These are phyloP conservation scores for Xylaria castorea DNA, from an alignment of 495 filamentous ascomycete genomes.

Conservation along the genomic window DNA sequence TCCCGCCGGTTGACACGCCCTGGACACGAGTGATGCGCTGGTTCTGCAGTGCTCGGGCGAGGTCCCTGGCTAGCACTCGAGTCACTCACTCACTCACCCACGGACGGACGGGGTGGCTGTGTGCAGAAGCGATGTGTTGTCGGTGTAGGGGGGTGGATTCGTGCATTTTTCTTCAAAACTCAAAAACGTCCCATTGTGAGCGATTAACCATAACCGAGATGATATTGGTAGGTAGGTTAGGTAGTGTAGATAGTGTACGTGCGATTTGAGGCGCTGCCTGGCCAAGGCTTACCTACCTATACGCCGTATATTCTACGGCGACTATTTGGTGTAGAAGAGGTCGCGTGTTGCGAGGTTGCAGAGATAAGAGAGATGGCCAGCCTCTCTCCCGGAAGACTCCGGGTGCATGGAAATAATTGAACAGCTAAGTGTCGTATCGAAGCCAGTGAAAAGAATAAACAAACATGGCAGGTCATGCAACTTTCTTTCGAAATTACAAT, in stretches of 20 bases:
- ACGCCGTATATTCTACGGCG: slow-evolving; percentile 5
- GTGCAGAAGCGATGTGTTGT: neutral
- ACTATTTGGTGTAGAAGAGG: neutral
- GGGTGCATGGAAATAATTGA: neutral
- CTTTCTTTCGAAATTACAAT: neutral
- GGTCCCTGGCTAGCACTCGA: neutral
- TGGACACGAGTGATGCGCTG: neutral
- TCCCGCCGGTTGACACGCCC: neutral
- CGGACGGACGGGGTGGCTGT: slow-evolving; percentile 5
- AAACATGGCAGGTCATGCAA: neutral
- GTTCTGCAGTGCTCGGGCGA: neutral
- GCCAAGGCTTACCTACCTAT: neutral
- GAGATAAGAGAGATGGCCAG: too few species aligned
- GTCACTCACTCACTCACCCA: neutral
- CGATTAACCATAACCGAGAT: neutral
- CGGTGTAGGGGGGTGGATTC: neutral
- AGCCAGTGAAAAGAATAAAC: slow-evolving; percentile 1
- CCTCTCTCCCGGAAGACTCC: too few species aligned
- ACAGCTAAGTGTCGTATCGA: neutral
- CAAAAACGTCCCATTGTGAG: neutral
- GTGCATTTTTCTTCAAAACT: neutral
- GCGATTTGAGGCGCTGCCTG: too few species aligned
- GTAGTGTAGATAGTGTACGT: too few species aligned
- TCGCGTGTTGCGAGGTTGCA: neutral
- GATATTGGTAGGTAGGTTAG: neutral